Percentiles rank a stretch among this genome's conserved stretches.
Conservation (phyloP, 2,329 filamentous ascomycete genomes). For the Pseudogymnoascus sp. region DNA sequence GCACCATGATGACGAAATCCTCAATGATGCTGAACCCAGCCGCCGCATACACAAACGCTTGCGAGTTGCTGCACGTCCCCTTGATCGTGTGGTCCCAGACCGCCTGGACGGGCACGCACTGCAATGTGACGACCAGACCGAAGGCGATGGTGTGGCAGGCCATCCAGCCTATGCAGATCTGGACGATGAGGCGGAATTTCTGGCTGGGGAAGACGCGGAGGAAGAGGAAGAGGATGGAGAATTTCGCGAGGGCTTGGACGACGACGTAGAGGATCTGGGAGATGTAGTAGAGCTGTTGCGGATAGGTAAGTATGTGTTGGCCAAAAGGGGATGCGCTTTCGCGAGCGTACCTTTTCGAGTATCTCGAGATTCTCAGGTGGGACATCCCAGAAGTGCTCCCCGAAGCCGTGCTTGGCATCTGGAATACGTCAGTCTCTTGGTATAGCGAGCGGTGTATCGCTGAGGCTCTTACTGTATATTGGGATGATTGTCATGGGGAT, state of each 20-base stretch:
- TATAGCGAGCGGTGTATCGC: neutral
- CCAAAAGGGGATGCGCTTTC: neutral
- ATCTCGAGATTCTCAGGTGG: neutral
- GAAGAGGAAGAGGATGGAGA: constrained; percentile 10
- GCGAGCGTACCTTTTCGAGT: neutral
- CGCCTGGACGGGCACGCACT: constrained; percentile 15
- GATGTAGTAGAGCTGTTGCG: constrained; percentile 7
- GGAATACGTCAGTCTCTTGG: neutral
- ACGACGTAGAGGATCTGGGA: neutral
- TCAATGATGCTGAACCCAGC: constrained; percentile 62
- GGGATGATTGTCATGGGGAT: constrained; percentile 15
- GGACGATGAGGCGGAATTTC: neutral
- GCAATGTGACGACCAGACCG: constrained; percentile 13
- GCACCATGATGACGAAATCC: constrained; percentile 56
- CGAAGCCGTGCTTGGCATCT: constrained; percentile 5
- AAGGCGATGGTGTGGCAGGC: constrained; percentile 12
- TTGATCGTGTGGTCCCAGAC: constrained; percentile 14
- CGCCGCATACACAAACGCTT: constrained; percentile 59
- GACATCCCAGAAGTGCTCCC: constrained; percentile 9
- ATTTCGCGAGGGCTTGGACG: constrained; percentile 7
- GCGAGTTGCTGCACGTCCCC: constrained; percentile 49
- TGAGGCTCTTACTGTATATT: constrained; percentile 15
- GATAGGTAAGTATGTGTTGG: neutral
- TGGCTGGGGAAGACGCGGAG: neutral
- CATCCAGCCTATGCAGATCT: constrained; percentile 11